Evolutionary conservation across 2,329 filamentous ascomycete species (phyloP).

Genomic region (Phyllachora maydis): DNA sequence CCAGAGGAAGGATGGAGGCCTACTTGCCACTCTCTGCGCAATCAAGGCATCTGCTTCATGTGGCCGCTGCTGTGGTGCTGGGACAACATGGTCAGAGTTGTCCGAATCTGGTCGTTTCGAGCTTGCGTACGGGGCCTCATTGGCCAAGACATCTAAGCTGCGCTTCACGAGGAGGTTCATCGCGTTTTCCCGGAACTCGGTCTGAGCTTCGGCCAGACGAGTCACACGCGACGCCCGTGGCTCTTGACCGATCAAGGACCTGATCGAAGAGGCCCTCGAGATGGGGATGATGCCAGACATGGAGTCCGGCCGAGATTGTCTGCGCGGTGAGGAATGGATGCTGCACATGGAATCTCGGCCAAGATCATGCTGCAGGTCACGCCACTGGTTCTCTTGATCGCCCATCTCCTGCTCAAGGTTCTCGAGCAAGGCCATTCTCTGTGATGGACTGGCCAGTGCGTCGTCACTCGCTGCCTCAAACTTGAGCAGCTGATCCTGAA

Average conservation of each 20-base stretch:
- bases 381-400: constrained; percentile 37
- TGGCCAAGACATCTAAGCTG: constrained; percentile 17
- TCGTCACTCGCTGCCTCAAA: constrained; percentile 20
- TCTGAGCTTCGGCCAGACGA: constrained; percentile 21
- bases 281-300: constrained; percentile 4
- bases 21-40: too few relatives aligned
- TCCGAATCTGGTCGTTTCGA: constrained; percentile 34
- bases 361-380: constrained; percentile 30
- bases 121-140: constrained; percentile 21
- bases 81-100: constrained; percentile 17
- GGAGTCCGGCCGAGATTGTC: constrained; percentile 14
- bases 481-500: constrained; percentile 28
- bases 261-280: constrained; percentile 8
- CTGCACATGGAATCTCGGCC: constrained; percentile 28
- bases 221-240: constrained; percentile 16
- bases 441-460: constrained; percentile 15
- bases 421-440: constrained; percentile 27
- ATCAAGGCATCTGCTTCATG: too few relatives aligned
- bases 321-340: constrained; percentile 12
- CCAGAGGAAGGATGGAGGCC: too few relatives aligned
- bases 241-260: constrained; percentile 14
- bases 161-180: constrained; percentile 14
- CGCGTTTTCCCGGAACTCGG: constrained; percentile 20
- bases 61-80: too few relatives aligned
- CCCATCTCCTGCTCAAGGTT: constrained; percentile 42